Evolutionary conservation across 495 filamentous ascomycete genomes (phyloP).

Genomic region (Xylaria sp.): DNA sequence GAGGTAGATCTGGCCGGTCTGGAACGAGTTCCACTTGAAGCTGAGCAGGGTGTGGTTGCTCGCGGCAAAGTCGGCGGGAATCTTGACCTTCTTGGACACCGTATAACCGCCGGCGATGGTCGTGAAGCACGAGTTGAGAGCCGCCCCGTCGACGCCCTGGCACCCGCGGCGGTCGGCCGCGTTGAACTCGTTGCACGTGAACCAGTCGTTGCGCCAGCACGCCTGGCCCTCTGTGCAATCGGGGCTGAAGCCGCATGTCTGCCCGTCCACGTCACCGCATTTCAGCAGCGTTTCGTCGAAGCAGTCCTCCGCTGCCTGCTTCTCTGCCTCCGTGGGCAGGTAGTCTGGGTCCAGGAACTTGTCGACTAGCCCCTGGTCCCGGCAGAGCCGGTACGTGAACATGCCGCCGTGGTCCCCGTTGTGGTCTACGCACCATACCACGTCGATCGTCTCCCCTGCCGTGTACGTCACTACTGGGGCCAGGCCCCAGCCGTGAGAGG

Average conservation of each 20-base stretch:
- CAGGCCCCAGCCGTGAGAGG: slow-evolving; percentile 50
- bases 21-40: slow-evolving; percentile 64
- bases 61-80: slow-evolving; percentile 50
- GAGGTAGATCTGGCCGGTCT: slow-evolving; percentile 64
- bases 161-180: slow-evolving; percentile 44
- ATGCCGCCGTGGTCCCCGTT: slow-evolving; percentile 68
- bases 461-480: slow-evolving; percentile 53
- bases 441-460: slow-evolving; percentile 54
- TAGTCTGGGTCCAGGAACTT: slow-evolving; percentile 59
- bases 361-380: slow-evolving; percentile 59
- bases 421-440: slow-evolving; percentile 65
- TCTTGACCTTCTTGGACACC: slow-evolving; percentile 61
- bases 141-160: slow-evolving; percentile 58
- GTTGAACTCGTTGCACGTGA: slow-evolving; percentile 60
- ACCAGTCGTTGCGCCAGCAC: slow-evolving; percentile 65
- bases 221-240: slow-evolving; percentile 55
- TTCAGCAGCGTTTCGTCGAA: slow-evolving; percentile 56
- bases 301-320: slow-evolving; percentile 62
- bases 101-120: slow-evolving; percentile 62
- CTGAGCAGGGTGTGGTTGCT: slow-evolving; percentile 60
- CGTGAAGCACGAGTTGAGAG: slow-evolving; percentile 56
- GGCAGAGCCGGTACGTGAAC: slow-evolving; percentile 64
- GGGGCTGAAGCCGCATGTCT: slow-evolving; percentile 58
- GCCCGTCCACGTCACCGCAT: slow-evolving; percentile 61
- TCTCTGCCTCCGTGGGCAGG: slow-evolving; percentile 59